Evolutionary conservation across 768 basidiomycete species (phyloP).

Genomic region (Calocera cornea): DNA sequence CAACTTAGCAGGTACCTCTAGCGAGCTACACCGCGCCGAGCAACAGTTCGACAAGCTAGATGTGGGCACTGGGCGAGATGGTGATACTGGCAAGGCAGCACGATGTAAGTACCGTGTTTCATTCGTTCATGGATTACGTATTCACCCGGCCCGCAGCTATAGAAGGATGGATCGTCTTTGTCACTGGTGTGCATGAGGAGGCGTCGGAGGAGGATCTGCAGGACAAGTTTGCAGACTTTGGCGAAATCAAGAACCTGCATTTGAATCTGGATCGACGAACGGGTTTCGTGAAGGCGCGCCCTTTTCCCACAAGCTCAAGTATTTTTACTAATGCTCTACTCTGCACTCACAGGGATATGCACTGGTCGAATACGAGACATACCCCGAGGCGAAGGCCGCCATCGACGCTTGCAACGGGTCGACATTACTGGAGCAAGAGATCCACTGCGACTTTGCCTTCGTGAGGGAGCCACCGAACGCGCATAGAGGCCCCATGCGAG

Average conservation of each 20-base stretch:
- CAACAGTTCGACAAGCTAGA: slow-evolving; percentile 74
- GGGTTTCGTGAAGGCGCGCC: slow-evolving; percentile 87
- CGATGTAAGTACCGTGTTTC: slow-evolving; percentile 48
- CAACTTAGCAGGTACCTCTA: slow-evolving; percentile 41
- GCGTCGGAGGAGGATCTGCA: slow-evolving; percentile 93
- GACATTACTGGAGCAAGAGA: slow-evolving; percentile 65
- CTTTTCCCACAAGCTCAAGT: neutral
- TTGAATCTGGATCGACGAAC: slow-evolving; percentile 93
- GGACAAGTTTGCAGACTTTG: slow-evolving; percentile 93
- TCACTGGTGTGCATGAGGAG: slow-evolving; percentile 94
- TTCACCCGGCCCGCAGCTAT: slow-evolving; percentile 48
- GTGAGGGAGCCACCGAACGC: slow-evolving; percentile 71
- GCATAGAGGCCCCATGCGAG: slow-evolving; percentile 25
- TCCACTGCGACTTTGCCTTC: slow-evolving; percentile 88
- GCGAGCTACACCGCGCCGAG: slow-evolving; percentile 44
- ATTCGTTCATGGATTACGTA: neutral
- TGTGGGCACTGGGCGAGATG: slow-evolving; percentile 35
- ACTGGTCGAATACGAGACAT: slow-evolving; percentile 91
- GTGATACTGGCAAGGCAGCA: slow-evolving; percentile 63
- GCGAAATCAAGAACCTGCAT: slow-evolving; percentile 95
- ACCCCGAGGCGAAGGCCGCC: slow-evolving; percentile 85
- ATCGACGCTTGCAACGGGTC: slow-evolving; percentile 83
- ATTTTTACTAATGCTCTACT: slow-evolving; percentile 3
- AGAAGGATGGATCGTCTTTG: slow-evolving; percentile 96
- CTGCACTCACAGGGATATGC: slow-evolving; percentile 71